Percentiles rank a stretch among this genome's conserved stretches.
phyloP scores from a whole-genome alignment of 1,139 yeast genomes.

The Pichia sp. region DNA sequence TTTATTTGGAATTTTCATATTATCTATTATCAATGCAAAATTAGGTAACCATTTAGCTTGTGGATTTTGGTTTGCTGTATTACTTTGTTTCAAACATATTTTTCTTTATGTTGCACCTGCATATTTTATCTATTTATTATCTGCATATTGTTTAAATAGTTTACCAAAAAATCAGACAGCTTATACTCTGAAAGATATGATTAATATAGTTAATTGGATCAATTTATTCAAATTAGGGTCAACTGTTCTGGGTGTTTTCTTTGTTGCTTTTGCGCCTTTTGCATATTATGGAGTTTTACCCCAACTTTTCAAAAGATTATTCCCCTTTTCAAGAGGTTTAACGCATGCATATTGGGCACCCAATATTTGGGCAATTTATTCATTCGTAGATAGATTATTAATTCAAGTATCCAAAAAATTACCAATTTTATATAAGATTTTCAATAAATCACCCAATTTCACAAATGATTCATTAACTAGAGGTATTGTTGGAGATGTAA shows the following conservation, averaged over 20 bases:
- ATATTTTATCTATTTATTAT: constrained; percentile 69
- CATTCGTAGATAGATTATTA: constrained; percentile 72
- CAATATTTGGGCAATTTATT: constrained; percentile 90
- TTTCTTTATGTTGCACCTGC: constrained; percentile 94
- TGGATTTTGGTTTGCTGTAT: constrained; percentile 67
- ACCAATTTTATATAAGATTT: constrained; percentile 19
- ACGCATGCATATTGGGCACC: constrained; percentile 99
- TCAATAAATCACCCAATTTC: constrained; percentile 3
- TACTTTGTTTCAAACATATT: constrained; percentile 90
- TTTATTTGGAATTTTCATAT: constrained; percentile 76
- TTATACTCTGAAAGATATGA: constrained; percentile 24
- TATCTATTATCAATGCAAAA: constrained; percentile 68
- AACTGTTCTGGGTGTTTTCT: constrained; percentile 59
- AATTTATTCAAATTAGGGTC: constrained; percentile 56
- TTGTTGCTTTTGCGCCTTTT: constrained; percentile 78
- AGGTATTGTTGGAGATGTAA: constrained; percentile 89
- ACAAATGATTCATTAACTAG: constrained; percentile 42
- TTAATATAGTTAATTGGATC: constrained; percentile 48
- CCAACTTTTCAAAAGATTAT: constrained; percentile 60
- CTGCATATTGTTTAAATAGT: constrained; percentile 60
- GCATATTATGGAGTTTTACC: constrained; percentile 57
- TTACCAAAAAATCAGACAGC: constrained; percentile 16
- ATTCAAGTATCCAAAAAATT: constrained; percentile 36
- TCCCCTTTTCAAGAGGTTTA: constrained; percentile 91
- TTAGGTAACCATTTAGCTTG: constrained; percentile 51